These are phyloP conservation scores for Sporothrix brunneoviolacea DNA, from an alignment of 2,329 filamentous ascomycete species.

Conservation along the genomic window DNA sequence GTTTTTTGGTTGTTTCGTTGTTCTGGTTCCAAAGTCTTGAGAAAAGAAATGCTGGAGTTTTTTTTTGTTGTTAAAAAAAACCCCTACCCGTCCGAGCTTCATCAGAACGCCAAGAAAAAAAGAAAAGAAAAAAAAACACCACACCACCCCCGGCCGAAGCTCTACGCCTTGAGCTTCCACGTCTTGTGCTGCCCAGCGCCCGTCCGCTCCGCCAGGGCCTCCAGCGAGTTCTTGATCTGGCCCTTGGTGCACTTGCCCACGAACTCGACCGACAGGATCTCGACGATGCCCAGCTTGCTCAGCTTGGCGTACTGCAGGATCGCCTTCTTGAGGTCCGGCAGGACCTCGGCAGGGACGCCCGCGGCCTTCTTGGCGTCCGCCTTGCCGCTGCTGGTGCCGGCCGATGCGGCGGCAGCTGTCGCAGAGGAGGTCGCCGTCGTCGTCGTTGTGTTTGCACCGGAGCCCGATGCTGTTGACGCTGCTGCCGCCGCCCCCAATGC, in stretches of 20 bases:
- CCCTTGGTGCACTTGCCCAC: constrained; percentile 58
- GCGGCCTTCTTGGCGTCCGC: constrained; percentile 22
- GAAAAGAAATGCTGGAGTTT: too few relatives aligned
- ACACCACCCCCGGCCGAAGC: too few relatives aligned
- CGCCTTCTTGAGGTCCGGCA: constrained; percentile 60
- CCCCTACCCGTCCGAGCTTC: too few relatives aligned
- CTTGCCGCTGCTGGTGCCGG: constrained; percentile 3
- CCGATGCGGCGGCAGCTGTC: background rate
- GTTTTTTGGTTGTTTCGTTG: too few relatives aligned
- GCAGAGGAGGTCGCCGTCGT: background rate
- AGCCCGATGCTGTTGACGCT: background rate
- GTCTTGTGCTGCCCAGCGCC: constrained; percentile 48
- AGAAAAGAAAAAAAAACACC: background rate
- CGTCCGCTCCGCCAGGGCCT: constrained; percentile 56
- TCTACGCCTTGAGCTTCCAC: constrained; percentile 44
- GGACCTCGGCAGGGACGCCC: constrained; percentile 50
- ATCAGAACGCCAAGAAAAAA: background rate
- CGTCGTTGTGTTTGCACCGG: background rate
- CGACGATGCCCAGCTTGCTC: constrained; percentile 67
- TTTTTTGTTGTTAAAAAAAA: too few relatives aligned
- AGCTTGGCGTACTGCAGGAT: constrained; percentile 53
- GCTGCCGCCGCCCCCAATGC: constrained; percentile 5
- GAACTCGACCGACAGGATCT: constrained; percentile 69
- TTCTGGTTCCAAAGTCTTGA: too few relatives aligned
- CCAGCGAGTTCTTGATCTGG: constrained; percentile 64